Conservation (phyloP, 2,329 filamentous ascomycete species). For the Aspergillus cejpii region DNA sequence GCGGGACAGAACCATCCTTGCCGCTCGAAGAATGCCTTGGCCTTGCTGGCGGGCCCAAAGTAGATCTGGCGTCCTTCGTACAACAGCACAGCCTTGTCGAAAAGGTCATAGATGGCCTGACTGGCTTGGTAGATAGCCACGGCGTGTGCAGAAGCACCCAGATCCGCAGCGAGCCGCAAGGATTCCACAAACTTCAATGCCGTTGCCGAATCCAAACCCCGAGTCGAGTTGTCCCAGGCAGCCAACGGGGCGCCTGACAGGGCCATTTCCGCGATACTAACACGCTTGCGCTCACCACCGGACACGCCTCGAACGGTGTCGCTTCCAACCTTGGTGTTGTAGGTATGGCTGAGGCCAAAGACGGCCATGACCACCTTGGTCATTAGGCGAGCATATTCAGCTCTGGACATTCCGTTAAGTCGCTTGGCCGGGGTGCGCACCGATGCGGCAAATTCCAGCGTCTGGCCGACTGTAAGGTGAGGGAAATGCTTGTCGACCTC, state of each 20-base stretch:
- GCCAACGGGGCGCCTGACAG: constrained; percentile 40
- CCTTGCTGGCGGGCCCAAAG: constrained; percentile 56
- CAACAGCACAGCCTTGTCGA: constrained; percentile 63
- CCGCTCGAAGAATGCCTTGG: constrained; percentile 59
- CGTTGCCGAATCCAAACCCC: constrained; percentile 46
- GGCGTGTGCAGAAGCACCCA: constrained; percentile 41
- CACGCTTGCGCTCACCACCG: constrained; percentile 55
- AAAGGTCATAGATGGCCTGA: constrained; percentile 44
- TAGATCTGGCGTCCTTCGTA: constrained; percentile 70
- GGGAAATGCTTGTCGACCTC: constrained; percentile 69
- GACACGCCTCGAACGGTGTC: constrained; percentile 55
- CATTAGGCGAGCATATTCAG: constrained; percentile 37
- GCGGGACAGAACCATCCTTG: constrained; percentile 61
- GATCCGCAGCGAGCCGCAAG: constrained; percentile 42
- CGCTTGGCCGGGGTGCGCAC: constrained; percentile 45
- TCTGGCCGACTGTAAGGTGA: constrained; percentile 61
- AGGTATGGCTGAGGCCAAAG: constrained; percentile 43
- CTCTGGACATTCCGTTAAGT: constrained; percentile 24
- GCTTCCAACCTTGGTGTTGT: constrained; percentile 42
- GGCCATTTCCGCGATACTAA: constrained; percentile 51
- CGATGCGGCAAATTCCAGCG: constrained; percentile 67
- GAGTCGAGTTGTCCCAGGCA: constrained; percentile 41
- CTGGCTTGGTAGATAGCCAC: constrained; percentile 49
- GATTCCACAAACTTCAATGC: constrained; percentile 50
- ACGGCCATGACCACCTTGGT: constrained; percentile 41